Conservation (phyloP, 371 early-diverging fungal genomes). For the Phascolomyces articulosus region DNA sequence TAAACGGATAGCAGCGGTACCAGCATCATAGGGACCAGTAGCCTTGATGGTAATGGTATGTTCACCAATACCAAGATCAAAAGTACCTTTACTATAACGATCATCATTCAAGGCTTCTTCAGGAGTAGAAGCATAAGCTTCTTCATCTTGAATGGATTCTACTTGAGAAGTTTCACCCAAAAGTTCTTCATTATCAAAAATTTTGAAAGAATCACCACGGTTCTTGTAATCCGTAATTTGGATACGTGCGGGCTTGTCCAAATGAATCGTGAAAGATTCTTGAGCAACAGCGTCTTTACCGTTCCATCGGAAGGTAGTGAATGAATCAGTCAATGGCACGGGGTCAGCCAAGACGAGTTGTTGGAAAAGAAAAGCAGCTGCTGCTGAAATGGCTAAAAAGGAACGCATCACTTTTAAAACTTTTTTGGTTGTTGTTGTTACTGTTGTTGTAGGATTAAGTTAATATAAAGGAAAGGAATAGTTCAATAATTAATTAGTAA, state of each 20-base stretch:
- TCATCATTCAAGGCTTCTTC: slow-evolving; percentile 46
- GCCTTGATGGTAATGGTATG: slow-evolving; percentile 52
- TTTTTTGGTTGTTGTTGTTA: background rate
- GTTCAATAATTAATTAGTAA: no score
- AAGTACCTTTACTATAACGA: slow-evolving; percentile 44
- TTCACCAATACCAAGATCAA: slow-evolving; percentile 37
- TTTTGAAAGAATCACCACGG: slow-evolving; percentile 45
- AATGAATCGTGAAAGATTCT: slow-evolving; percentile 36
- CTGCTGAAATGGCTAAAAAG: slow-evolving; percentile 24
- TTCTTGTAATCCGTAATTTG: slow-evolving; percentile 51
- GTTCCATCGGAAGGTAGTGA: slow-evolving; percentile 43
- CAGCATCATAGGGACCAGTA: slow-evolving; percentile 44
- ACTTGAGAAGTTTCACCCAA: slow-evolving; percentile 42
- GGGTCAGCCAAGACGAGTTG: slow-evolving; percentile 9
- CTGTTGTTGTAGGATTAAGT: background rate
- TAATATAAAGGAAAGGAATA: background rate
- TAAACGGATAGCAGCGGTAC: slow-evolving; percentile 52
- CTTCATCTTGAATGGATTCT: slow-evolving; percentile 23
- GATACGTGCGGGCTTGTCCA: slow-evolving; percentile 35
- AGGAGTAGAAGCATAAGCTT: slow-evolving; percentile 44
- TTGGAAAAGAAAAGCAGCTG: slow-evolving; percentile 16
- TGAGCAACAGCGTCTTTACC: slow-evolving; percentile 33
- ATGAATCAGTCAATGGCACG: slow-evolving; percentile 17
- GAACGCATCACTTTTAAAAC: slow-evolving; percentile 14
- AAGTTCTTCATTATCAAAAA: slow-evolving; percentile 44